Evolutionary conservation across 208 protist genomes (phyloP), one percentile per base, ranked within the genome.

Genomic region (Crithidia brevicula): DNA sequence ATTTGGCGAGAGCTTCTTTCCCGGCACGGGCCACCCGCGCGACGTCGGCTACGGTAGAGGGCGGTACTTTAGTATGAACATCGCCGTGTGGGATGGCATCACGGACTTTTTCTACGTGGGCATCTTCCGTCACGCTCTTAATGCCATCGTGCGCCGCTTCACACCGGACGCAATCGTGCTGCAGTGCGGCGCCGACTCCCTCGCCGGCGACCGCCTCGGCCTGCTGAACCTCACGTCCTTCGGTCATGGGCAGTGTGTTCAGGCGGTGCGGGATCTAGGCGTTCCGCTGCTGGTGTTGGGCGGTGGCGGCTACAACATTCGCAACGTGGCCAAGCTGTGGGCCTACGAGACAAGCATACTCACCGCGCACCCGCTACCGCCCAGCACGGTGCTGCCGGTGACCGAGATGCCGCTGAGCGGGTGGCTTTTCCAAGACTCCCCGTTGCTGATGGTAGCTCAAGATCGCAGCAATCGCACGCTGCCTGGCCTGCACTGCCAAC

Each of bases 281-380:
- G 33, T 99, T 11, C 99, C 99, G 25, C 77, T 98, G 34, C 80
- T 99, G 1, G 89, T 99, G 2, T 66, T 99, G 0, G 99, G 99
- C 23, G 99, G 99, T 45, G 99, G 99, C 64, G 99, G 99, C 13
- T 99, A 99, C 82, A 99, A 97, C 16, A 95, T 99, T 28, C 70
- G 96, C 40, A 99, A 99, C 80, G 98, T 99, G 45, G 98, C 99
- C 10, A 93, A 99, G 45, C 98, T 98, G 72, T 99, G 99, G 98
- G 92, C 98, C 25, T 96, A 96, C 67, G 88, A 96, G 86, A 96
- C 91, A 34, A 86, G 91, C 67, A 86, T 96, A 50, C 70, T 96
- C 4, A 88, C 83, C 53, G 88, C 85, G 6, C 82, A 82, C 49
- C 84, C 76, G 20, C 50, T 94, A n/a, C 76, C 85, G 38, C 73